Conservation (phyloP, 2,329 filamentous ascomycete genomes). For the Exophiala spinifera region DNA sequence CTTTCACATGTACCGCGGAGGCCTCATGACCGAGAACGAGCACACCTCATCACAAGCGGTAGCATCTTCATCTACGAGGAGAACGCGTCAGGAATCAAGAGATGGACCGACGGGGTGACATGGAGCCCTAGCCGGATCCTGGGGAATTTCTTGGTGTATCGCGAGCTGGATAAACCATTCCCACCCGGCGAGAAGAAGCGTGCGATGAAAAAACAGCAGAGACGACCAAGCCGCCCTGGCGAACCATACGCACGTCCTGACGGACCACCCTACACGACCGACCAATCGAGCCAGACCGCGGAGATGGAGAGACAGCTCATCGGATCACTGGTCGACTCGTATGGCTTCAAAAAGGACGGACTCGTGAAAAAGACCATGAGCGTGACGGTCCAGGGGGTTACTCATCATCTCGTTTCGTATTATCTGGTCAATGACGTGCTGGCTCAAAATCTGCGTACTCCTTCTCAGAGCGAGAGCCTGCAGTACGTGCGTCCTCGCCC, state of each 20-base stretch:
- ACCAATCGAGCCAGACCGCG: constrained; percentile 34
- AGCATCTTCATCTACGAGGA: constrained; percentile 92
- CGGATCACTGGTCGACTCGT: constrained; percentile 84
- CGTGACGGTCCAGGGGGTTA: constrained; percentile 68
- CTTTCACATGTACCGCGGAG: constrained; percentile 75
- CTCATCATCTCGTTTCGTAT: constrained; percentile 85
- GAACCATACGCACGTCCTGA: constrained; percentile 49
- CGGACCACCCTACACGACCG: constrained; percentile 38
- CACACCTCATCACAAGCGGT: constrained; percentile 74
- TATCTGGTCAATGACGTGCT: constrained; percentile 80
- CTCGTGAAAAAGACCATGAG: constrained; percentile 93
- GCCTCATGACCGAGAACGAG: constrained; percentile 80
- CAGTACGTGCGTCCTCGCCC: constrained; percentile 53
- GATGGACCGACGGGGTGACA: constrained; percentile 87
- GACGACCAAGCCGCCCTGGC: constrained; percentile 50
- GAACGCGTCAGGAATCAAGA: constrained; percentile 83
- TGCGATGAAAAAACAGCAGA: constrained; percentile 67
- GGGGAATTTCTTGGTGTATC: constrained; percentile 81
- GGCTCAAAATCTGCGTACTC: constrained; percentile 56
- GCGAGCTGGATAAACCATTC: constrained; percentile 74
- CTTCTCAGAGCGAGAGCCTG: constrained; percentile 54
- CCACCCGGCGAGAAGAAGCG: constrained; percentile 81
- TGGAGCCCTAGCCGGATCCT: constrained; percentile 89
- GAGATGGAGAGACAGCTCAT: constrained; percentile 61
- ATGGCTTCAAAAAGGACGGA: constrained; percentile 77